Evolutionary conservation across 2,329 filamentous ascomycete genomes (phyloP).

Genomic region (Pseudocercospora macadamiae): DNA sequence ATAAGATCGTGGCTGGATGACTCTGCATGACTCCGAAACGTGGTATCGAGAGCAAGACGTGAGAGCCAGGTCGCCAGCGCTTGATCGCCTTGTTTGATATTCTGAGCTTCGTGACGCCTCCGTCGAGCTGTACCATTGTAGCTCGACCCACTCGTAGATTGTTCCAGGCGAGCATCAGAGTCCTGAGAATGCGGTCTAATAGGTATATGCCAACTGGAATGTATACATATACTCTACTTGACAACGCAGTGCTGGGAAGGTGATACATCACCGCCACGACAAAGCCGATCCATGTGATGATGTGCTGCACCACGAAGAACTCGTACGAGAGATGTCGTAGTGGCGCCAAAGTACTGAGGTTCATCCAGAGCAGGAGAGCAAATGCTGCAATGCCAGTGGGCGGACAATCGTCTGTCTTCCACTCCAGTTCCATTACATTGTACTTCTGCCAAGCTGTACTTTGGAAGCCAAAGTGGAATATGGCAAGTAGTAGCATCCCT

Average conservation of each 20-base stretch:
- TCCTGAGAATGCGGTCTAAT: constrained; percentile 34
- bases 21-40: constrained; percentile 32
- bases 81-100: constrained; percentile 40
- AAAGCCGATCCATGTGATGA: constrained; percentile 44
- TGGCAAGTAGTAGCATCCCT: constrained; percentile 35
- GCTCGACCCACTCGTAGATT: constrained; percentile 37
- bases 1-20: constrained; percentile 36
- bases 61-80: constrained; percentile 39
- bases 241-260: constrained; percentile 36
- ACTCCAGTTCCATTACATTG: constrained; percentile 30
- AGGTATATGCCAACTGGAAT: constrained; percentile 34
- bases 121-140: constrained; percentile 31
- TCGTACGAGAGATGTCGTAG: constrained; percentile 32
- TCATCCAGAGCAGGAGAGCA: constrained; percentile 36
- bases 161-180: constrained; percentile 37
- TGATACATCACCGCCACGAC: constrained; percentile 42
- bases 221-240: constrained; percentile 34
- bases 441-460: constrained; percentile 31
- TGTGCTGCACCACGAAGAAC: constrained; percentile 40
- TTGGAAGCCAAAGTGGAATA: constrained; percentile 37
- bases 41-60: constrained; percentile 33
- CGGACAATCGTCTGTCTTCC: constrained; percentile 31
- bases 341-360: constrained; percentile 32
- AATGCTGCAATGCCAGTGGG: constrained; percentile 35
- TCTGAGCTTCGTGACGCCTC: constrained; percentile 43